phyloP scores from a whole-genome alignment of 345 rosid genomes.

The Populus pruinosa region DNA sequence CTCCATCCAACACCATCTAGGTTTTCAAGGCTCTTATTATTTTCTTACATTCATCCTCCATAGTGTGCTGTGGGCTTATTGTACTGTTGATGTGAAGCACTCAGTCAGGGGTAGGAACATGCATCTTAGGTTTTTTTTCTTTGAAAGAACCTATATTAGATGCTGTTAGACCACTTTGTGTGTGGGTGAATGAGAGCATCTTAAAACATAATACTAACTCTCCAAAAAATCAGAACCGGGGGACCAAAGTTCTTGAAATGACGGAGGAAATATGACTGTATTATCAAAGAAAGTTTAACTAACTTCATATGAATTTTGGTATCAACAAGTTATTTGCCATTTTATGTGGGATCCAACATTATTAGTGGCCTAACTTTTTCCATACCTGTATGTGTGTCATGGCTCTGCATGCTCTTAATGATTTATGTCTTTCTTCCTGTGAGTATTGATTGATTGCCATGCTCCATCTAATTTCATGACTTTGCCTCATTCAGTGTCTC shows the following conservation, averaged over 20 bases:
- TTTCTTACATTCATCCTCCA: neutral
- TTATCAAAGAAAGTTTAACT: neutral
- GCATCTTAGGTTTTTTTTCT: neutral
- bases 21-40: neutral
- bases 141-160: neutral
- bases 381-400: neutral
- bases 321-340: neutral
- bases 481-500: slow-evolving; percentile 60
- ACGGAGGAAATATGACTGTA: neutral
- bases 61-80: neutral
- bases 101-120: neutral
- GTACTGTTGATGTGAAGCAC: neutral
- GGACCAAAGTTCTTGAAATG: neutral
- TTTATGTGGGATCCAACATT: neutral
- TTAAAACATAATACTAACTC: neutral
- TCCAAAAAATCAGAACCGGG: neutral
- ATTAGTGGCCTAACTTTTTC: neutral
- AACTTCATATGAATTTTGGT: neutral
- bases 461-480: slow-evolving; percentile 3
- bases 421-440: slow-evolving; percentile 3
- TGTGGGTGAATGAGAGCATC: neutral
- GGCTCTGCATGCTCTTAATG: neutral
- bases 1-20: neutral
- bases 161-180: neutral
- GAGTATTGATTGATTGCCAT: neutral